phyloP scores from a whole-genome alignment of 305 asterid genomes.

The Fraxinus sp. region DNA sequence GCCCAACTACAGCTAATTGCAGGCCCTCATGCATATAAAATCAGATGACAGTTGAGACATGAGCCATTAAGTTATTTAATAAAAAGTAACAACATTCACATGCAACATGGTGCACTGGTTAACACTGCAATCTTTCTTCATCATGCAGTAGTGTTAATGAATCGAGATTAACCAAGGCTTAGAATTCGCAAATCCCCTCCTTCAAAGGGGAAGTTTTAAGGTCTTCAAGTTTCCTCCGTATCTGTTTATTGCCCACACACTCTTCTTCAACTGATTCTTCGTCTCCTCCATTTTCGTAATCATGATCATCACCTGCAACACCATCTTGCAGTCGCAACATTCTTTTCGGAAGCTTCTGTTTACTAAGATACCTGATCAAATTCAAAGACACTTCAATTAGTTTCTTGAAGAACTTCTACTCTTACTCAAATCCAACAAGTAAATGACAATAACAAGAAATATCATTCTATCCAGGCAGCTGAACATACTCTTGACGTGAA shows the following conservation, averaged over 20 bases:
- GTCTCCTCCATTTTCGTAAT: slow-evolving; percentile 43
- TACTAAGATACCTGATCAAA: slow-evolving; percentile 71
- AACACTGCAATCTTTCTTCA: slow-evolving; percentile 13
- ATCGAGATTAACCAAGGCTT: slow-evolving; percentile 56
- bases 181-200: slow-evolving; percentile 65
- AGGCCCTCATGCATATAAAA: slow-evolving; percentile 4
- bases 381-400: slow-evolving; percentile 20
- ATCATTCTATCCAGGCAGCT: slow-evolving; percentile 9
- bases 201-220: slow-evolving; percentile 57
- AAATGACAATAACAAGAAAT: slow-evolving; percentile 19
- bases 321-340: slow-evolving; percentile 69
- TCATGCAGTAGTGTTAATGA: slow-evolving; percentile 2
- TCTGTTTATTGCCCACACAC: slow-evolving; percentile 46
- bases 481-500: slow-evolving; percentile 12
- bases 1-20: slow-evolving; percentile 13
- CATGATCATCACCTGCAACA: slow-evolving; percentile 38
- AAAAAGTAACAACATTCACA: slow-evolving; percentile 8
- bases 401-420: slow-evolving; percentile 18
- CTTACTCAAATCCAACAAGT: neutral
- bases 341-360: slow-evolving; percentile 67
- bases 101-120: neutral
- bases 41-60: slow-evolving; percentile 1
- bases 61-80: slow-evolving; percentile 16
- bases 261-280: slow-evolving; percentile 58
- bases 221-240: slow-evolving; percentile 54